These are phyloP conservation scores for Geosmithia putterillii DNA, from an alignment of 2,329 filamentous ascomycete genomes.

Conservation along the genomic window DNA sequence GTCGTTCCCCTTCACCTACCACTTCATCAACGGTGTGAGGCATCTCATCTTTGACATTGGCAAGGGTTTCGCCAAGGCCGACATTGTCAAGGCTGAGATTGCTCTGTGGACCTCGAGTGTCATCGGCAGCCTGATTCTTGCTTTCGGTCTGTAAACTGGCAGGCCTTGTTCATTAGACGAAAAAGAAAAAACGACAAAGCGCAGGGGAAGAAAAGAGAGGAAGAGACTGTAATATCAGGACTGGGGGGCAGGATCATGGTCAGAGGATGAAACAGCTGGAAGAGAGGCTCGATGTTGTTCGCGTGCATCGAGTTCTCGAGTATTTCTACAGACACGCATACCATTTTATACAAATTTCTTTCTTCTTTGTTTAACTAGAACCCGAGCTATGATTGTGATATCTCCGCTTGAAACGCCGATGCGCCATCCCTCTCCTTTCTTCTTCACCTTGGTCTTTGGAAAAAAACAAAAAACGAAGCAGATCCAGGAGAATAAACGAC, in stretches of 20 bases:
- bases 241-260: not conserved
- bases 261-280: not conserved
- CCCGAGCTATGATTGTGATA: not conserved
- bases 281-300: not conserved
- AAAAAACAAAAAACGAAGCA: too few relatives aligned
- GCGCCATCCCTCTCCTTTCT: not conserved
- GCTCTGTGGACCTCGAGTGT: slow-evolving; percentile 35
- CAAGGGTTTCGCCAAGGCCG: slow-evolving; percentile 34
- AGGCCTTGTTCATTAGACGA: too few relatives aligned
- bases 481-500: too few relatives aligned
- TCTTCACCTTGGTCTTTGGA: not conserved
- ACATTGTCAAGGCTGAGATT: slow-evolving; percentile 32
- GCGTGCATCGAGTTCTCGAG: not conserved
- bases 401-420: not conserved
- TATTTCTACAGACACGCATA: not conserved
- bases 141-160: slow-evolving; percentile 35
- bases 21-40: slow-evolving; percentile 41
- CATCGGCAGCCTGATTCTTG: slow-evolving; percentile 28
- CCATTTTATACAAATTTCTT: not conserved
- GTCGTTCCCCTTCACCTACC: slow-evolving; percentile 48
- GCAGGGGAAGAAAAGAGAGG: not conserved
- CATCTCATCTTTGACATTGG: slow-evolving; percentile 41
- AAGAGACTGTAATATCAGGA: not conserved
- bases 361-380: not conserved
- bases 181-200: slow-evolving; percentile 1